These are phyloP conservation scores for Podila epigama DNA, from an alignment of 192 early-diverging fungal species.

Conservation along the genomic window DNA sequence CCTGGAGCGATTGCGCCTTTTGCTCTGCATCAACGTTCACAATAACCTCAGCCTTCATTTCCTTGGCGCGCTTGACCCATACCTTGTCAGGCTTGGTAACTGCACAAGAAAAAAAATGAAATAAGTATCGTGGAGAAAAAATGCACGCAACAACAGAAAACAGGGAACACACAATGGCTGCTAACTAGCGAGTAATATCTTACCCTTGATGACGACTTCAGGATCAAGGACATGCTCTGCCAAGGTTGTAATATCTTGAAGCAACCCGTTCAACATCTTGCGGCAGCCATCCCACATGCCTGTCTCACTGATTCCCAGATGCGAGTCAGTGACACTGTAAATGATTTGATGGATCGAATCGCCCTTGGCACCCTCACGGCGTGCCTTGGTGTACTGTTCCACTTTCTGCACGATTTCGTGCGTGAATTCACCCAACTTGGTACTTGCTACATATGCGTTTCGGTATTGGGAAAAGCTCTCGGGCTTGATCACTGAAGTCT, in stretches of 20 bases:
- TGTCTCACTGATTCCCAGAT: slow-evolving; percentile 63
- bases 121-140: neutral
- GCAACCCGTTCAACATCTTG: slow-evolving; percentile 56
- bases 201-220: slow-evolving; percentile 60
- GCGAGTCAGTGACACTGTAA: slow-evolving; percentile 62
- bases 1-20: slow-evolving; percentile 75
- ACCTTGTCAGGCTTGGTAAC: slow-evolving; percentile 65
- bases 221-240: slow-evolving; percentile 59
- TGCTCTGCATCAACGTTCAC: slow-evolving; percentile 84
- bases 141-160: neutral
- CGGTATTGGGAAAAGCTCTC: slow-evolving; percentile 56
- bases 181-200: neutral
- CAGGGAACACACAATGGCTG: neutral
- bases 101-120: slow-evolving; percentile 4
- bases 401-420: slow-evolving; percentile 44
- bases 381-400: slow-evolving; percentile 14
- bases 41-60: slow-evolving; percentile 80
- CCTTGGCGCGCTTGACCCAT: slow-evolving; percentile 82
- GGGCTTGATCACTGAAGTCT: slow-evolving; percentile 53
- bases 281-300: slow-evolving; percentile 67
- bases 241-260: slow-evolving; percentile 55
- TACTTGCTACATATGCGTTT: slow-evolving; percentile 54
- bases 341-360: slow-evolving; percentile 58
- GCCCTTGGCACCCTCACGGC: slow-evolving; percentile 26
- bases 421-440: slow-evolving; percentile 57